Evolutionary conservation across 1,284 basidiomycete species (phyloP), one percentile per base, ranked within the genome.

Genomic region (Takashimella koratensis): DNA sequence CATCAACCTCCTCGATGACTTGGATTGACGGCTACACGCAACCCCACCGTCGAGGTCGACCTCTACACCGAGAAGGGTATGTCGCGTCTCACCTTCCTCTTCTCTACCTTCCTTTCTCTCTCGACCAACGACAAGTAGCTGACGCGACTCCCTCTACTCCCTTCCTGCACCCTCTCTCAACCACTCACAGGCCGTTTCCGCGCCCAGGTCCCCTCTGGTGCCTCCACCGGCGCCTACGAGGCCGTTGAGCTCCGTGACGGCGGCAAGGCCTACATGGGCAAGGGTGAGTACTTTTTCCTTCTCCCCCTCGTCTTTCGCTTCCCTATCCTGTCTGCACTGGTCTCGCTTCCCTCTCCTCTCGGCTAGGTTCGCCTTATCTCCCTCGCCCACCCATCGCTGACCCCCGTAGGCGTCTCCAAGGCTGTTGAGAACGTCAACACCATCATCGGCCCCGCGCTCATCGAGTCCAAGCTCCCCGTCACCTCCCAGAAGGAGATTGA

Each of bases 211-310:
- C 96, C 96, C 53, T 98, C 94, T 55, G 96, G 96, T 77, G 96
- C 96, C 48, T 98, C 95, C 57, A 98, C 95, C 55, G 96, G 96
- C 82, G 81, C 92, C 66, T 92, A 98, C 79, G 96, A 99, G 80
- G 96, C 96, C 63, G 91, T 96, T 53, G 96, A 99, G 81, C 88
- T 98, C 75, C 91, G 96, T 67, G 96, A 99, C 79, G 88, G 87
- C 62, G 95, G 94, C 82, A 95, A 95, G 80, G 30, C 30, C 30
- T 99, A 97, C 77, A 84, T 97, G 70, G 96, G 96, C 76, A 99
- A 98, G 82, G 93, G 92, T 87, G 65, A 58, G 79, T 55, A 10
- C 30, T 3, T n/a, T n/a, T n/a, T n/a, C n/a, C n/a, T n/a, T n/a
- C n/a, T n/a, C n/a, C n/a, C n/a, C n/a, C n/a, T n/a, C n/a, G n/a